Percentiles rank a stretch among this genome's conserved stretches.
Conservation (phyloP, 192 early-diverging fungal species). For the Coemansia reversa region DNA sequence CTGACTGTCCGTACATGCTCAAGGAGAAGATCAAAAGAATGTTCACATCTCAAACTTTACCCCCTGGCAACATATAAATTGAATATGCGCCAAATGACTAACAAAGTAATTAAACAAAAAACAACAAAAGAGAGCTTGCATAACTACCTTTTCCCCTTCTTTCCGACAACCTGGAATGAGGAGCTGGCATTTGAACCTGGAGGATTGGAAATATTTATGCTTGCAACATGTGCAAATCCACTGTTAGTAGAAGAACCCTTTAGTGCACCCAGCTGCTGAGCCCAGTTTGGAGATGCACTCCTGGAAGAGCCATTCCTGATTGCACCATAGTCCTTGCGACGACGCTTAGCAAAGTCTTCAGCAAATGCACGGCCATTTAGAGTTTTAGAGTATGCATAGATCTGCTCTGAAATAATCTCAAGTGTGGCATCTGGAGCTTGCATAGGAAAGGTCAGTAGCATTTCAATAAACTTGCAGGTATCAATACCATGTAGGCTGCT, state of each 20-base stretch:
- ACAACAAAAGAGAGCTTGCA: neutral
- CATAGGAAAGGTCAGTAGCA: constrained; percentile 73
- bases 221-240: constrained; percentile 1
- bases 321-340: constrained; percentile 60
- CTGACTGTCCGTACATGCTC: no score
- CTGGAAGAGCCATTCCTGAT: constrained; percentile 27
- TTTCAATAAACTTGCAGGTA: constrained; percentile 71
- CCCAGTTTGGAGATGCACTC: constrained; percentile 45
- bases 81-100: no score
- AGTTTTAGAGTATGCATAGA: constrained; percentile 70
- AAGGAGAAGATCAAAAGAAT: no score
- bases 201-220: neutral
- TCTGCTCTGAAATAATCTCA: constrained; percentile 74
- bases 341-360: constrained; percentile 73
- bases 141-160: constrained; percentile 37
- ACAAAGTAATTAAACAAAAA: no score
- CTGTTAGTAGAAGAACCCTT: constrained; percentile 2
- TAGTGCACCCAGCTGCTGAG: constrained; percentile 15
- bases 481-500: constrained; percentile 60
- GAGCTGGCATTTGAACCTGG: constrained; percentile 11
- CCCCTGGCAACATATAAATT: no score
- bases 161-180: constrained; percentile 44
- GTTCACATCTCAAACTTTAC: no score
- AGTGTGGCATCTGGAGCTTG: constrained; percentile 62
- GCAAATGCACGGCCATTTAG: constrained; percentile 77